Evolutionary conservation across 805 yeast species (phyloP).

Genomic region (Clavispora carvajalis): DNA sequence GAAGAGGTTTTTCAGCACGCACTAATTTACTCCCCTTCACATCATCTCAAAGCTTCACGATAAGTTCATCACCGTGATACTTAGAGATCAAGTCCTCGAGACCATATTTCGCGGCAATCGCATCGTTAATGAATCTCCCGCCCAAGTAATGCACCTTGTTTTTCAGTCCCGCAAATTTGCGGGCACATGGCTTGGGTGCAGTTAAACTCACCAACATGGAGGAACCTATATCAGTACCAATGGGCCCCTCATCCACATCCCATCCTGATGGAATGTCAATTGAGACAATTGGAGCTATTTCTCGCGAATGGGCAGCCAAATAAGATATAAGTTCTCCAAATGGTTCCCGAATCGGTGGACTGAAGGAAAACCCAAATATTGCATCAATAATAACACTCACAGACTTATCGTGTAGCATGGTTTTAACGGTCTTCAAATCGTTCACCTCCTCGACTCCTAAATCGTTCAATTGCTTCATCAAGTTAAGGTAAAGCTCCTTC

Average conservation of each 20-base stretch:
- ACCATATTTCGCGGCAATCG: conserved; percentile 67
- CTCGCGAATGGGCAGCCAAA: conserved; percentile 29
- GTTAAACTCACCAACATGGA: conserved; percentile 74
- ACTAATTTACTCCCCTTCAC: background rate
- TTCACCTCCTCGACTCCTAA: conserved; percentile 57
- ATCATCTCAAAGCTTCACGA: conserved; percentile 24
- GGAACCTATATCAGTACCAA: conserved; percentile 48
- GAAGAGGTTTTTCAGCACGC: background rate
- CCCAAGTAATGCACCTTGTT: conserved; percentile 71
- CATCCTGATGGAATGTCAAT: conserved; percentile 96
- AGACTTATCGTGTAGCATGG: conserved; percentile 4
- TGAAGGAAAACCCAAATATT: conserved; percentile 88
- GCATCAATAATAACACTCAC: conserved; percentile 61
- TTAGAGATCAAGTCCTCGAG: conserved; percentile 43
- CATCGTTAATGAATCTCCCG: conserved; percentile 72
- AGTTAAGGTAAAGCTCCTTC: conserved; percentile 51
- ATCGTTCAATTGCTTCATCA: conserved; percentile 62
- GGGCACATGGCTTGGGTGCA: conserved; percentile 89
- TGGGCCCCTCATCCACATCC: conserved; percentile 83
- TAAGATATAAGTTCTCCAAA: conserved; percentile 43
- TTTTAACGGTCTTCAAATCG: conserved; percentile 28
- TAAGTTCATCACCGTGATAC: conserved; percentile 31
- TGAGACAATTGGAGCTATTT: conserved; percentile 60
- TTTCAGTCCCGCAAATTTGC: conserved; percentile 27
- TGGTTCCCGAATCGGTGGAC: conserved; percentile 81